Conservation (phyloP, 2,329 filamentous ascomycete species). For the Exophiala oligosperma region DNA sequence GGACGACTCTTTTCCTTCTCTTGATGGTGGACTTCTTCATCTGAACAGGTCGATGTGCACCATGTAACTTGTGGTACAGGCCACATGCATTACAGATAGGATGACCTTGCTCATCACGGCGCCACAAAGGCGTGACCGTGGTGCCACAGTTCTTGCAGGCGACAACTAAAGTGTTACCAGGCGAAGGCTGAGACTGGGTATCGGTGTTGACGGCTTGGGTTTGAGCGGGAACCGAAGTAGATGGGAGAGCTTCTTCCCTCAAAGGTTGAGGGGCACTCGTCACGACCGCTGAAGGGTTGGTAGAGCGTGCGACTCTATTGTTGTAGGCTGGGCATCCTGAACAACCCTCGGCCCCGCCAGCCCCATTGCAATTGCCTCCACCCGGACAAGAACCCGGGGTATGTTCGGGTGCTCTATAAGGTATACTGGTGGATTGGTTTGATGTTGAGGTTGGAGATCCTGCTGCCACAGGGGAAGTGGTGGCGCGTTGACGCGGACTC, state of each 20-base stretch:
- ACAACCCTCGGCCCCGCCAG: slow-evolving; percentile 90
- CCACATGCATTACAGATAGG: slow-evolving; percentile 99
- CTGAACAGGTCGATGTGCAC: slow-evolving; percentile 86
- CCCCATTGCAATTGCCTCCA: slow-evolving; percentile 92
- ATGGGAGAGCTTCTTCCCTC: slow-evolving; percentile 9
- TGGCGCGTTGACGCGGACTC: slow-evolving; percentile 17
- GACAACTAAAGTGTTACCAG: slow-evolving; percentile 61
- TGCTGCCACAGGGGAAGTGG: slow-evolving; percentile 22
- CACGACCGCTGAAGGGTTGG: slow-evolving; percentile 11
- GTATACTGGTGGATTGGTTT: slow-evolving; percentile 12
- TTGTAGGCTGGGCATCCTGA: slow-evolving; percentile 97
- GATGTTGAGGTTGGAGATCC: slow-evolving; percentile 36
- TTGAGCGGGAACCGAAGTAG: not conserved
- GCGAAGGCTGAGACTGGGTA: slow-evolving; percentile 11
- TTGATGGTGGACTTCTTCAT: slow-evolving; percentile 99
- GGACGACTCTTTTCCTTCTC: slow-evolving; percentile 89
- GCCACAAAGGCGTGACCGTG: slow-evolving; percentile 94
- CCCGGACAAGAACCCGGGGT: slow-evolving; percentile 88
- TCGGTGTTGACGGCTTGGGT: not conserved
- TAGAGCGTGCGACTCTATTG: slow-evolving; percentile 71
- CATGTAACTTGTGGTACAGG: slow-evolving; percentile 94
- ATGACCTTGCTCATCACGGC: slow-evolving; percentile 88
- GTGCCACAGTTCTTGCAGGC: slow-evolving; percentile 97
- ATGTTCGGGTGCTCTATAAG: slow-evolving; percentile 30
- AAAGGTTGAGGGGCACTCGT: slow-evolving; percentile 1